These are phyloP conservation scores for Auricularia sp. DNA, from an alignment of 768 basidiomycete genomes.

Conservation along the genomic window DNA sequence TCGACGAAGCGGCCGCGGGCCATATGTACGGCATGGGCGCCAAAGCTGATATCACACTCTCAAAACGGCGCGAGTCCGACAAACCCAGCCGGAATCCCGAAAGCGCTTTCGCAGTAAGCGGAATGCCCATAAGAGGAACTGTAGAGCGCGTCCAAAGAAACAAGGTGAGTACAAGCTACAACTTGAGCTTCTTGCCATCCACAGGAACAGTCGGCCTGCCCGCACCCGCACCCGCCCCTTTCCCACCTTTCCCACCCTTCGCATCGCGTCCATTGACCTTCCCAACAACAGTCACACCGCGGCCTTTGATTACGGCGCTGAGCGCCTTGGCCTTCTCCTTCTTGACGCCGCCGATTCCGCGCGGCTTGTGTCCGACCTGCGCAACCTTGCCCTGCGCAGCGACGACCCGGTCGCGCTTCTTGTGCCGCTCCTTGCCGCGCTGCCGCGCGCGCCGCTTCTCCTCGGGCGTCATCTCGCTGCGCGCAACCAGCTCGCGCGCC, in stretches of 20 bases:
- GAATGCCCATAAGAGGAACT: too few relatives aligned
- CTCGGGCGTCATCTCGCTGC: slow-evolving; percentile 72
- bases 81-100: too few relatives aligned
- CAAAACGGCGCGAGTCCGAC: too few relatives aligned
- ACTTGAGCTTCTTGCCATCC: slow-evolving; percentile 16
- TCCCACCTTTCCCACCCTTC: not conserved
- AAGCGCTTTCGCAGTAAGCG: too few relatives aligned
- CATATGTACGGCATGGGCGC: too few relatives aligned
- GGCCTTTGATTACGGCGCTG: slow-evolving; percentile 72
- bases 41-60: too few relatives aligned
- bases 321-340: slow-evolving; percentile 79
- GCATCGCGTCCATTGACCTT: slow-evolving; percentile 31
- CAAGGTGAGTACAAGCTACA: not conserved
- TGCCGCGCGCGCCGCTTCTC: slow-evolving; percentile 62
- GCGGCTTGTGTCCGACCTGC: slow-evolving; percentile 29
- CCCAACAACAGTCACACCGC: slow-evolving; percentile 80
- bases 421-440: slow-evolving; percentile 36
- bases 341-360: slow-evolving; percentile 42
- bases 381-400: slow-evolving; percentile 56
- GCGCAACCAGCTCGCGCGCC: slow-evolving; percentile 44
- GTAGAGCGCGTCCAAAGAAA: too few relatives aligned
- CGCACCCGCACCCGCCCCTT: too few relatives aligned
- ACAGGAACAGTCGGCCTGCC: not conserved
- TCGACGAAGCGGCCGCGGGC: too few relatives aligned
- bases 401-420: slow-evolving; percentile 60